Percentiles rank a stretch among this genome's conserved stretches.
These are phyloP conservation scores for Metarhizium humberi DNA, from an alignment of 2,329 filamentous ascomycete species.

Conservation along the genomic window DNA sequence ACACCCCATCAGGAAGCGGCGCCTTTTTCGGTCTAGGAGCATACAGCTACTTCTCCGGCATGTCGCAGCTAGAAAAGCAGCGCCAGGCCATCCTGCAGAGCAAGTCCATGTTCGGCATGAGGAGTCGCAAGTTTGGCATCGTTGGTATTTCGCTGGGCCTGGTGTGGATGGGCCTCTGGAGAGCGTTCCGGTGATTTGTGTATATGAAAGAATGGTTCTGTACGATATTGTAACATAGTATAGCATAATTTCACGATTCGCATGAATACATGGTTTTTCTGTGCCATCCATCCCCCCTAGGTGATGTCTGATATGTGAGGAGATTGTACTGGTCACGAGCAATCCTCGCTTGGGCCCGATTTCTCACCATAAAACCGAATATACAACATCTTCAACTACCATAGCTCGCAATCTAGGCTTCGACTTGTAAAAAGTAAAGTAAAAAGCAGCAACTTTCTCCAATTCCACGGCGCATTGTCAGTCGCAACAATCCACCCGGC, in stretches of 20 bases:
- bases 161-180: slow-evolving; percentile 61
- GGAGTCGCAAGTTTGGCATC: slow-evolving; percentile 59
- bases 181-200: slow-evolving; percentile 44
- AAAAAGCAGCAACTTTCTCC: background rate
- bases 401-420: background rate
- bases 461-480: background rate
- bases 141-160: slow-evolving; percentile 57
- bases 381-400: background rate
- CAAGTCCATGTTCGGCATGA: slow-evolving; percentile 63
- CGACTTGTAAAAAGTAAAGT: background rate
- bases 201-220: background rate
- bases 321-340: no score
- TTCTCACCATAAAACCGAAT: no score
- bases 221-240: background rate
- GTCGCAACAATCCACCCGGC: no score
- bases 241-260: background rate
- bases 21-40: slow-evolving; percentile 67
- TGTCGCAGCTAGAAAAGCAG: slow-evolving; percentile 59
- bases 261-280: no score
- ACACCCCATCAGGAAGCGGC: slow-evolving; percentile 47
- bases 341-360: no score
- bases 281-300: no score
- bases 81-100: slow-evolving; percentile 57
- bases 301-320: no score
- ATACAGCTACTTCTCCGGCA: slow-evolving; percentile 71